phyloP scores from a whole-genome alignment of 768 basidiomycete genomes.

The Tylopilus sp. region DNA sequence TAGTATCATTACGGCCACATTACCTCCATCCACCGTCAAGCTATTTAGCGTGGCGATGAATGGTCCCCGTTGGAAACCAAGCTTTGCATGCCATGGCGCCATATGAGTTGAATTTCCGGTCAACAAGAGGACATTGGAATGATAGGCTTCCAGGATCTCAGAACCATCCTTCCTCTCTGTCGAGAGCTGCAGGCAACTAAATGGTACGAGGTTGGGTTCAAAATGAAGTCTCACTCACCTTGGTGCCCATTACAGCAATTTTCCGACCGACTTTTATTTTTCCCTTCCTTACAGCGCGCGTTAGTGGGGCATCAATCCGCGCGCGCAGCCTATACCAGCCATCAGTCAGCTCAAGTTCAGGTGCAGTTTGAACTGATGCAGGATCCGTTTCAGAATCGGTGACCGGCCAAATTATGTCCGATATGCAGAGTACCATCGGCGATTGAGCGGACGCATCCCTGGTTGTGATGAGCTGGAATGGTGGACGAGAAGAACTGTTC shows the following conservation, averaged over 20 bases:
- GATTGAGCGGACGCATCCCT: constrained; percentile 76
- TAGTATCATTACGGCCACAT: constrained; percentile 70
- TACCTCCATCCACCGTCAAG: constrained; percentile 78
- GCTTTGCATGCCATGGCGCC: constrained; percentile 82
- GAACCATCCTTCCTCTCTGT: constrained; percentile 70
- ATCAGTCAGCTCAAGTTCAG: constrained; percentile 88
- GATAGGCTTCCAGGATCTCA: constrained; percentile 80
- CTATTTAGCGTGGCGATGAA: constrained; percentile 77
- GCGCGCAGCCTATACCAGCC: constrained; percentile 93
- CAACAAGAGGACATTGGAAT: constrained; percentile 60
- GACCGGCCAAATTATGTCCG: constrained; percentile 59
- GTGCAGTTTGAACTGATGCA: constrained; percentile 36
- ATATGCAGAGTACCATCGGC: constrained; percentile 85
- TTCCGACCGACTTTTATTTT: constrained; percentile 77
- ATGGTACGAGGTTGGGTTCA: not conserved
- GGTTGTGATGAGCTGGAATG: constrained; percentile 76
- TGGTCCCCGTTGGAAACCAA: constrained; percentile 70
- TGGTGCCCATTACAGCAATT: constrained; percentile 74
- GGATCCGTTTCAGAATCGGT: constrained; percentile 36
- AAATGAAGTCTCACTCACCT: constrained; percentile 44
- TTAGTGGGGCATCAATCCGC: constrained; percentile 67
- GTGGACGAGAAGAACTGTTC: constrained; percentile 72
- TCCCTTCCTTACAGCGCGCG: constrained; percentile 63
- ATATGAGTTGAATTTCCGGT: constrained; percentile 85
- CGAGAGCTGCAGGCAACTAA: constrained; percentile 46